Evolutionary conservation across 371 early-diverging fungal genomes (phyloP).

Genomic region (Circinella minor): DNA sequence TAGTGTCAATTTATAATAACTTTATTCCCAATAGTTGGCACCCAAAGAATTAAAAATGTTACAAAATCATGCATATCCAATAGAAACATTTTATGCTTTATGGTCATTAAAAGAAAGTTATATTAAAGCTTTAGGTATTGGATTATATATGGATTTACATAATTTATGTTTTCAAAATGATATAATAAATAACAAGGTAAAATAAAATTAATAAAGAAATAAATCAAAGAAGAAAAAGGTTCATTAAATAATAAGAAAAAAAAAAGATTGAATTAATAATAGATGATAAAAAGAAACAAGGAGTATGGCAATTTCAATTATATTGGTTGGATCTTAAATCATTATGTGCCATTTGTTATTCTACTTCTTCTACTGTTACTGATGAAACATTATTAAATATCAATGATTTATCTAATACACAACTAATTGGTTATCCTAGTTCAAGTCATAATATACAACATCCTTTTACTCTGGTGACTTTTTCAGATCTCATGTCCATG

Average conservation of each 20-base stretch:
- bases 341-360: constrained; percentile 28
- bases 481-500: background rate
- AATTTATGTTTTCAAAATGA: constrained; percentile 38
- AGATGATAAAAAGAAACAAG: background rate
- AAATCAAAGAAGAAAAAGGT: background rate
- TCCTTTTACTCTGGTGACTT: background rate
- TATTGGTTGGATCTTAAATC: constrained; percentile 29
- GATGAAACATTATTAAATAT: too few species aligned
- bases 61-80: constrained; percentile 14
- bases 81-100: constrained; percentile 51
- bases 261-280: background rate
- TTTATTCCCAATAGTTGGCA: constrained; percentile 32
- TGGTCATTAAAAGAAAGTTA: constrained; percentile 73
- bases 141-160: constrained; percentile 51
- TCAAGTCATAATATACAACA: background rate
- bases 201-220: background rate
- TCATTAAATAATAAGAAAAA: background rate
- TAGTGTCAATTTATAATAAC: background rate
- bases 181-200: background rate
- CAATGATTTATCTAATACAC: background rate
- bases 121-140: constrained; percentile 65
- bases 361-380: background rate
- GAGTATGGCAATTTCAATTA: constrained; percentile 27
- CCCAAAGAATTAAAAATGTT: constrained; percentile 34
- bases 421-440: background rate